Base-by-base conservation (phyloP, 2,329 filamentous ascomycete species). In the Stagonosporopsis vannaccii region DNA sequence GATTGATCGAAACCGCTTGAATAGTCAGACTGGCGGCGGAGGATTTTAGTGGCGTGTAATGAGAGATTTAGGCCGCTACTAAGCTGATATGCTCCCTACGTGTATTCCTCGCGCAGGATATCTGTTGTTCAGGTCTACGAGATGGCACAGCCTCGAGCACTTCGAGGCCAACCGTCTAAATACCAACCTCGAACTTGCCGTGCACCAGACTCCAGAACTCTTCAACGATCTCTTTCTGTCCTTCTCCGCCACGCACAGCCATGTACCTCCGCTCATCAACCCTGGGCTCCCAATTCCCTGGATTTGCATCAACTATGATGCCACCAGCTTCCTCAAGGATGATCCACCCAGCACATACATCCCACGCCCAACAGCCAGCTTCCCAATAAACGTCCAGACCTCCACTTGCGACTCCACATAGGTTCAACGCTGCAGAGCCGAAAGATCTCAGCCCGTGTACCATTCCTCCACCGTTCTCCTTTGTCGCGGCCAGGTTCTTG, bases 341-440 rank as follows among this genome's bases (percentile, higher is more conserved):
- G 55, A 88, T 86, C 90, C 90, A 93, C 0, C 87, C 90, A 5
- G 91, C 91, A 70, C 89, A 91, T 2, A 94, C 90, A 73, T 94
- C 90, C 90, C 90, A 94, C 1, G 90, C 89, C 85, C 90, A 94
- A 75, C 89, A 92, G 0, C 91, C 90, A 33, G 88, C 90, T 77
- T 94, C 90, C 90, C 90, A 94, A 73, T 91, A 94, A 20, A 86
- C 67, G 72, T 94, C 90, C 23, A 91, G 65, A 72, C 87, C 83
- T 0, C 90, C 90, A 9, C 85, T 84, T 2, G 90, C 90, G 3
- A 91, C 87, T 35, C 82, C 84, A 54, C 89, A 91, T 17, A 93
- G 75, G 73, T 93, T 93, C 66, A 94, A 78, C 36, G 90, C 90
- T 7, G 90, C 90, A 46, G 84, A 87, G 2, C 90, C 90, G 59